Evolutionary conservation across 106 monocot species (phyloP), one percentile per base, ranked within the genome.

Genomic region (Dendrobium huoshanense): DNA sequence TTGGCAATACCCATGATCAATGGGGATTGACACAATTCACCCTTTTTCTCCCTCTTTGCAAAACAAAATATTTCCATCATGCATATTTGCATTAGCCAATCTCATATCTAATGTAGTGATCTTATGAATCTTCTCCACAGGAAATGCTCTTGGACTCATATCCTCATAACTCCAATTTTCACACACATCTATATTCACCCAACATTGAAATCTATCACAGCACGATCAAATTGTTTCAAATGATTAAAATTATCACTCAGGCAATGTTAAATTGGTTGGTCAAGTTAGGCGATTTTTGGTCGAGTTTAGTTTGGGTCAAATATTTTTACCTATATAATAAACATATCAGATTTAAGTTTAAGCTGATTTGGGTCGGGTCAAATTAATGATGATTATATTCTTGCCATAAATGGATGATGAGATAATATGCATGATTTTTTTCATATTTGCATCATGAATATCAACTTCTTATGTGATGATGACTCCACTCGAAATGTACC

Each of bases 101-200:
- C 94, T 86, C 65, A 94, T 90, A 84, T 94, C 94, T 22, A 94
- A 76, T 41, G 92, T 85, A 33, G 88, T 79, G 11, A 94, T 90
- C 85, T 91, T 91, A 41, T 94, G 94, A 75, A 94, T 88, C 80
- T 92, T 90, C 64, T 90, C 81, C 18, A 90, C 81, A 5, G 91
- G 91, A 75, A 94, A 94, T 19, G 82, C 67, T 31, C 77, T 44
- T 72, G 91, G 86, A 9, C 94, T 91, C 86, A 88, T 88, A 79
- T 94, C 94, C 81, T 92, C 94, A 43, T 86, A 89, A 70, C 83
- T 90, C 41, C 73, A 43, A 37, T 92, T 92, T 88, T 78, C 72
- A 91, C 77, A 84, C 90, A 94, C 94, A 87, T 88, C 73, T 94
- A 91, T 83, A 94, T 74, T 1, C 91, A 94, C 8, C 94, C 94